Evolutionary conservation across 805 yeast genomes (phyloP).

Genomic region (Candida qinlingensis): DNA sequence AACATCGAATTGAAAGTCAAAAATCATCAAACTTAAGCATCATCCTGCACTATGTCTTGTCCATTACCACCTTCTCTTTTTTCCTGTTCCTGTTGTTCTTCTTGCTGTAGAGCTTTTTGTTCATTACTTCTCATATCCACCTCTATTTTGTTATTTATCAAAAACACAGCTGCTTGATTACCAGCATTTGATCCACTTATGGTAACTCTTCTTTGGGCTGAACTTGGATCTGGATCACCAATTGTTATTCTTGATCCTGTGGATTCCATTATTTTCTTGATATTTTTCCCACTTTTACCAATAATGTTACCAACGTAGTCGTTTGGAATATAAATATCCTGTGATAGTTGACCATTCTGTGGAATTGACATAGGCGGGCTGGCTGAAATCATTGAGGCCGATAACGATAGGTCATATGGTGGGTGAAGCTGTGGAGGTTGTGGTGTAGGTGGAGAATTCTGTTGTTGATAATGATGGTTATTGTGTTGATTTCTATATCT

Average conservation of each 20-base stretch:
- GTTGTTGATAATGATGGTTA: background rate
- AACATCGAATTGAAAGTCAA: no score
- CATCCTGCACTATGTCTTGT: background rate
- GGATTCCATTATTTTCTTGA: conserved; percentile 67
- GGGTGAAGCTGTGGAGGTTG: background rate
- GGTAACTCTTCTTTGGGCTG: conserved; percentile 56
- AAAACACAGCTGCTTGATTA: conserved; percentile 65
- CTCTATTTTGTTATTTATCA: conserved; percentile 65
- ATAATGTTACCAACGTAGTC: conserved; percentile 78
- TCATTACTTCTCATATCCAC: conserved; percentile 52
- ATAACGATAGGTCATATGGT: background rate
- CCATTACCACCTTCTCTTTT: background rate
- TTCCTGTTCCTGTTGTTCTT: background rate
- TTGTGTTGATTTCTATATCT: conserved; percentile 1
- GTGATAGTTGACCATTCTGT: conserved; percentile 39
- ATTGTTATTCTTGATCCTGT: conserved; percentile 75
- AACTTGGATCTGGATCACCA: conserved; percentile 50
- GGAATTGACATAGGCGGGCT: background rate
- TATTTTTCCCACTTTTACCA: conserved; percentile 81
- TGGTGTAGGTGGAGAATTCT: background rate
- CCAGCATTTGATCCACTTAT: conserved; percentile 63
- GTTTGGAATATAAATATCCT: conserved; percentile 72
- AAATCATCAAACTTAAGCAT: background rate
- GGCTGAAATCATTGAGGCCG: background rate
- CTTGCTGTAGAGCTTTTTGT: conserved; percentile 6